Percentiles rank a stretch among this genome's conserved stretches.
These are phyloP conservation scores for Curvularia lunata DNA, from an alignment of 2,329 filamentous ascomycete genomes.

Conservation along the genomic window DNA sequence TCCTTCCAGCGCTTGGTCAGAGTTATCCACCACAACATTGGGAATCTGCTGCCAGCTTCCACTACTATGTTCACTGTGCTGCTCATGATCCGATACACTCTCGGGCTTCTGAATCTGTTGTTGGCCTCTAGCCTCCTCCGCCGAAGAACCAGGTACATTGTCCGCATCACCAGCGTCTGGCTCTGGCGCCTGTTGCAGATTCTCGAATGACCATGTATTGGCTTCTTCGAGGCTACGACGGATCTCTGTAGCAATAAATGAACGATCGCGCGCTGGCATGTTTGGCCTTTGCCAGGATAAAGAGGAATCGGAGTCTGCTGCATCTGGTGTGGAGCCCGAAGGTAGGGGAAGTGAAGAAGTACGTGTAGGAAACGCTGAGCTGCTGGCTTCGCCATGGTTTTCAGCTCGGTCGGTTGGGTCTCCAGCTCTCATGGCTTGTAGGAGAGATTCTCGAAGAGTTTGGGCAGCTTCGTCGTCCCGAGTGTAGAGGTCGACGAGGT, in stretches of 20 bases:
- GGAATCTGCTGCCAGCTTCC: constrained; percentile 52
- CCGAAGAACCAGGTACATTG: constrained; percentile 33
- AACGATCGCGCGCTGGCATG: constrained; percentile 55
- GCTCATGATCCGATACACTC: constrained; percentile 35
- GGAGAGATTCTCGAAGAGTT: constrained; percentile 14
- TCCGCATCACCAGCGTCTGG: constrained; percentile 6
- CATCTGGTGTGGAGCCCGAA: constrained; percentile 5
- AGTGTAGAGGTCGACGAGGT: constrained; percentile 16
- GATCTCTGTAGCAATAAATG: constrained; percentile 57
- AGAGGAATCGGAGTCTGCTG: constrained; percentile 16
- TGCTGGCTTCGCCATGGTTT: constrained; percentile 9
- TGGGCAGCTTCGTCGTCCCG: neutral
- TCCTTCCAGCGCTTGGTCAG: constrained; percentile 38
- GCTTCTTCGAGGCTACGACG: constrained; percentile 56
- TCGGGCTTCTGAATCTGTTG: constrained; percentile 10
- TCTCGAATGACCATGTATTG: constrained; percentile 42
- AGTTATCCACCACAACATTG: constrained; percentile 35
- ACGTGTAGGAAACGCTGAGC: constrained; percentile 15
- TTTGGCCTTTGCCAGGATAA: constrained; percentile 47
- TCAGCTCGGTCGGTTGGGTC: constrained; percentile 12
- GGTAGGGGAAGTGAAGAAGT: constrained; percentile 24
- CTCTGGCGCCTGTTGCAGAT: constrained; percentile 22
- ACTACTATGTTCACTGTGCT: constrained; percentile 46
- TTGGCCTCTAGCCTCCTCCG: constrained; percentile 24
- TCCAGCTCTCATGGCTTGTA: constrained; percentile 11